Evolutionary conservation across 495 filamentous ascomycete species (phyloP).

Genomic region (Penicillium atrosanguineum): DNA sequence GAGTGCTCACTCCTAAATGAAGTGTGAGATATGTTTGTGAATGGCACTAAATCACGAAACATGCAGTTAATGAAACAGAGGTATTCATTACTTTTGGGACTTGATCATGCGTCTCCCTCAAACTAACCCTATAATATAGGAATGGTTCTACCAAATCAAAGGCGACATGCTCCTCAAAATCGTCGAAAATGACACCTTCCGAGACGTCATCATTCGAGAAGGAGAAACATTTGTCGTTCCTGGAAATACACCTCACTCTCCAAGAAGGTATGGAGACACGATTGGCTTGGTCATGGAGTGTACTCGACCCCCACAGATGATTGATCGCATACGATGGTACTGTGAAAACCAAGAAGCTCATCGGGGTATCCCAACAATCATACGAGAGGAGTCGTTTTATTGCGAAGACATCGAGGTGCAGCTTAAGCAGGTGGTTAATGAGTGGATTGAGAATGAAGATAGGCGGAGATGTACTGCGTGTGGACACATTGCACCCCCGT

Average conservation of each 20-base stretch:
- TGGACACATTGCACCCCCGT: constrained; percentile 35
- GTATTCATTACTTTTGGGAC: not conserved
- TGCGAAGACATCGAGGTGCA: constrained; percentile 81
- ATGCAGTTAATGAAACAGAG: constrained; percentile 66
- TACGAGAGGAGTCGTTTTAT: constrained; percentile 74
- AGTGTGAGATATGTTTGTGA: constrained; percentile 32
- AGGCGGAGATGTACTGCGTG: constrained; percentile 67
- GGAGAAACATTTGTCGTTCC: constrained; percentile 88
- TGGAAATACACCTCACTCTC: constrained; percentile 72
- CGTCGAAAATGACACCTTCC: constrained; percentile 60
- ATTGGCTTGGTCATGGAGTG: constrained; percentile 80
- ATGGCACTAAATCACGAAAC: constrained; percentile 17
- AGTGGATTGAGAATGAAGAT: constrained; percentile 61
- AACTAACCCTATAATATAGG: constrained; percentile 33
- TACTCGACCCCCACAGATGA: constrained; percentile 57
- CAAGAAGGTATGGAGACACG: constrained; percentile 51
- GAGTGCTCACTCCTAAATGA: constrained; percentile 40
- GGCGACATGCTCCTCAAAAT: constrained; percentile 83
- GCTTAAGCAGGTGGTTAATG: constrained; percentile 77
- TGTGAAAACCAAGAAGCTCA: constrained; percentile 51
- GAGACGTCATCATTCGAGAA: constrained; percentile 75
- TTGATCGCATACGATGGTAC: constrained; percentile 83
- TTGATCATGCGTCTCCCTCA: not conserved
- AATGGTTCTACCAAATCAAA: constrained; percentile 89
- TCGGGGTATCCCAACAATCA: constrained; percentile 34